Percentiles rank a stretch among this genome's conserved stretches.
phyloP scores from a whole-genome alignment of 306 rosid species.

The Morella rubra region DNA sequence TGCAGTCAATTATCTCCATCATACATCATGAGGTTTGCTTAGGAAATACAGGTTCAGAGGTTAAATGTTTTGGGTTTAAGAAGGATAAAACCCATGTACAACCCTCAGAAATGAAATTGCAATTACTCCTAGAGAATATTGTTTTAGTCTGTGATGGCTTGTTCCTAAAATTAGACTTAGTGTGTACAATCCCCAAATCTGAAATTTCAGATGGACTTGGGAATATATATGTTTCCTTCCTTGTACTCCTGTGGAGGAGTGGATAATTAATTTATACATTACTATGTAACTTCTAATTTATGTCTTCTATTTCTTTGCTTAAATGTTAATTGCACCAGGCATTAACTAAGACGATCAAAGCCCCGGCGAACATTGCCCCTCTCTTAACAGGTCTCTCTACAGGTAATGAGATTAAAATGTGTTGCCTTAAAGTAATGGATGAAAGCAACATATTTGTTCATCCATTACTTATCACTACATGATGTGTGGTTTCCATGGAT shows the following conservation, averaged over 20 bases:
- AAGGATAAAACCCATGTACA: too few species aligned
- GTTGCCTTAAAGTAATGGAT: background rate
- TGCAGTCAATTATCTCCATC: background rate
- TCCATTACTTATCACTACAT: background rate
- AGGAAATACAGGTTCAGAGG: background rate
- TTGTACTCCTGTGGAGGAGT: background rate
- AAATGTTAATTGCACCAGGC: slow-evolving; percentile 56
- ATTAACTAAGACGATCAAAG: slow-evolving; percentile 41
- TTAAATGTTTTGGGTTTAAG: background rate
- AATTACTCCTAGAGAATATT: too few species aligned
- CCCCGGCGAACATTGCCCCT: slow-evolving; percentile 52
- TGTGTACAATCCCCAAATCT: too few species aligned
- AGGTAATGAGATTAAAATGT: slow-evolving; percentile 43
- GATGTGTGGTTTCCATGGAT: background rate
- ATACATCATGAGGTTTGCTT: slow-evolving; percentile 7
- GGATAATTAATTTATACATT: background rate
- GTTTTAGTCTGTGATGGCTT: background rate
- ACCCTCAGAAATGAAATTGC: too few species aligned
- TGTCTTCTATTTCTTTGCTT: slow-evolving; percentile 36
- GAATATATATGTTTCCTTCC: background rate
- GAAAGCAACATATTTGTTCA: background rate
- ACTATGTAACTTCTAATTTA: slow-evolving; percentile 12
- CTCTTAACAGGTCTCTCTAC: slow-evolving; percentile 64
- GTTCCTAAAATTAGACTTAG: background rate
- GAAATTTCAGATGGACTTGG: too few species aligned